Evolutionary conservation across 2,329 filamentous ascomycete genomes (phyloP).

Genomic region (Phialocephala sp.): DNA sequence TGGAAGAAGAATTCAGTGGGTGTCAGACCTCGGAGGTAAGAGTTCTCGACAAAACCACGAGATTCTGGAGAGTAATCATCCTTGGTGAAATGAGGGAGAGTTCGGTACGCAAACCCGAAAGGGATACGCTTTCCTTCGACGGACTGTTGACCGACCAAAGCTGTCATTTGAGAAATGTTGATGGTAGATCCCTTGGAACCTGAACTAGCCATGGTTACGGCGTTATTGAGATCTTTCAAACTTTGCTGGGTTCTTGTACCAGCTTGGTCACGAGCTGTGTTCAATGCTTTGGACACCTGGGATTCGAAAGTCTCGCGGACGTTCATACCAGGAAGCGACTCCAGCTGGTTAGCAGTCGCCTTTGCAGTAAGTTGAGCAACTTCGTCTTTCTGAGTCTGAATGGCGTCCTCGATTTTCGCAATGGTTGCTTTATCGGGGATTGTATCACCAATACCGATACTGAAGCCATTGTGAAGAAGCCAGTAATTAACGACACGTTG

Average conservation of each 20-base stretch:
- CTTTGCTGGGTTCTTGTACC: constrained; percentile 91
- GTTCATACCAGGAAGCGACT: constrained; percentile 97
- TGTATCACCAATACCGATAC: constrained; percentile 97
- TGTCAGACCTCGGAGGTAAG: constrained; percentile 92
- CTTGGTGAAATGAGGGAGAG: constrained; percentile 97
- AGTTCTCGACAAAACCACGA: constrained; percentile 98
- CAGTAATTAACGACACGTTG: constrained; percentile 97
- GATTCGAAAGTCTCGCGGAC: constrained; percentile 98
- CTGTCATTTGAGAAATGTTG: constrained; percentile 99
- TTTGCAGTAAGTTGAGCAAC: constrained; percentile 76
- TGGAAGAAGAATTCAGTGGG: constrained; percentile 99
- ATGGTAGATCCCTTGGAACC: constrained; percentile 99
- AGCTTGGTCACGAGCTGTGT: constrained; percentile 94
- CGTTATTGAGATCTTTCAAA: constrained; percentile 95
- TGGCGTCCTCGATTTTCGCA: constrained; percentile 80
- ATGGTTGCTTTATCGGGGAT: constrained; percentile 90
- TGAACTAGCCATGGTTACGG: constrained; percentile 92
- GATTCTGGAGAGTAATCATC: constrained; percentile 98
- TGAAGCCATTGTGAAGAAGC: constrained; percentile 95
- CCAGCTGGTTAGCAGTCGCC: constrained; percentile 86
- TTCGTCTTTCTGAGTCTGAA: constrained; percentile 80
- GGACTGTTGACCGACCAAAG: constrained; percentile 95
- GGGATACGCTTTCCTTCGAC: constrained; percentile 99
- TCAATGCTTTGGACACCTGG: constrained; percentile 92
- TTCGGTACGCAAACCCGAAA: constrained; percentile 98